Evolutionary conservation across 148 eudicot species (phyloP).

Genomic region (Fagopyrum tataricum): DNA sequence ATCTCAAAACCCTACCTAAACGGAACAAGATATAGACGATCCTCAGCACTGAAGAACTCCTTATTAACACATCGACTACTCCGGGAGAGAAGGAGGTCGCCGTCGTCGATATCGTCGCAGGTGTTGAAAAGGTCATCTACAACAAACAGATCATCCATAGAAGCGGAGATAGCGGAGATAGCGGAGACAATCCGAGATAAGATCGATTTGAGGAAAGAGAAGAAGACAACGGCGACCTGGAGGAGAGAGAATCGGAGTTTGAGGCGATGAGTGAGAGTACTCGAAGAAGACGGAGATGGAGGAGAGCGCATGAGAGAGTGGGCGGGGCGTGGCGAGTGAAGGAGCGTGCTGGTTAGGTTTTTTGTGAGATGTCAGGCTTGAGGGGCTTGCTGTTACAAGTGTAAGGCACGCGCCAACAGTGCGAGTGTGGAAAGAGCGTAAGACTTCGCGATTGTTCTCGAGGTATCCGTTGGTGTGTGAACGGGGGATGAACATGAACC

Average conservation of each 20-base stretch:
- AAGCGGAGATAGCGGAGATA: constrained; percentile 12
- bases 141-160: constrained; percentile 27
- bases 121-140: constrained; percentile 21
- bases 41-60: constrained; percentile 23
- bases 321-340: constrained; percentile 9
- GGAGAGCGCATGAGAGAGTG: neutral
- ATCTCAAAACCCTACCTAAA: constrained; percentile 19
- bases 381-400: neutral
- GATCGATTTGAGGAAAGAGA: constrained; percentile 29
- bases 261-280: constrained; percentile 8
- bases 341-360: neutral
- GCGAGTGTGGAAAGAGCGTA: neutral
- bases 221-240: constrained; percentile 24
- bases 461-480: constrained; percentile 9
- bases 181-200: constrained; percentile 6
- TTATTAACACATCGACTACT: neutral
- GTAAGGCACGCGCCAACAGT: neutral
- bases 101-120: constrained; percentile 16
- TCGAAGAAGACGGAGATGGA: neutral
- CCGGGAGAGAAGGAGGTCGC: neutral
- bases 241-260: constrained; percentile 18
- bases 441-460: neutral
- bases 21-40: constrained; percentile 41
- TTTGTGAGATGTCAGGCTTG: neutral
- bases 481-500: neutral